Percentiles rank a stretch among this genome's conserved stretches.
phyloP scores from a whole-genome alignment of 2,329 filamentous ascomycete genomes.

The Teratosphaeria nubilosa region DNA sequence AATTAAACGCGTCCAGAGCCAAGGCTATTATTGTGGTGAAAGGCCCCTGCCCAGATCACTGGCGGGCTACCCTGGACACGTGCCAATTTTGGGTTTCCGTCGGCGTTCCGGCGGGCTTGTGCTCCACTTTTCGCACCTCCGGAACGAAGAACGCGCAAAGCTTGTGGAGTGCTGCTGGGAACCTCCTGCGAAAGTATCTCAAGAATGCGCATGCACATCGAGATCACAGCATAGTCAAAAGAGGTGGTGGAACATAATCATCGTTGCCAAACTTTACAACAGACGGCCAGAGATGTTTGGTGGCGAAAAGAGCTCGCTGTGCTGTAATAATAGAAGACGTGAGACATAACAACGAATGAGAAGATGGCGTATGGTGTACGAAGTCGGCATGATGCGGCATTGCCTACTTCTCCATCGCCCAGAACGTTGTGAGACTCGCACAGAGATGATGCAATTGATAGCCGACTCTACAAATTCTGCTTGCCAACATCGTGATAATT shows the following conservation, averaged over 20 bases:
- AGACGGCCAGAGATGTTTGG: neutral
- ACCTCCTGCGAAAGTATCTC: too few relatives aligned
- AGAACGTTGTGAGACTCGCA: neutral
- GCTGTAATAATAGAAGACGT: neutral
- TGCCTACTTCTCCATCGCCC: neutral
- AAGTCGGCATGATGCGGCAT: neutral
- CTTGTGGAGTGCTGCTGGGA: too few relatives aligned
- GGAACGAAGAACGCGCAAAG: neutral
- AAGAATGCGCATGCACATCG: too few relatives aligned
- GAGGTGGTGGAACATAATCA: too few relatives aligned
- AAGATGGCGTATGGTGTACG: neutral
- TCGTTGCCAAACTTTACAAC: too few relatives aligned
- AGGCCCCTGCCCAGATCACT: neutral
- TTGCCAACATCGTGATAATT: too few relatives aligned
- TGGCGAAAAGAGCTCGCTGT: neutral
- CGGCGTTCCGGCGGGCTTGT: neutral
- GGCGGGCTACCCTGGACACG: neutral
- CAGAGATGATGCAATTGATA: neutral
- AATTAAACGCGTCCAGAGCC: neutral
- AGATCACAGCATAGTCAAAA: too few relatives aligned
- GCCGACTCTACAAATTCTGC: too few relatives aligned
- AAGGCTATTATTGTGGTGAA: slow-evolving; percentile 1
- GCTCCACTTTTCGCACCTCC: neutral
- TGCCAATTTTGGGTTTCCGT: neutral
- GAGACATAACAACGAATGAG: neutral